Evolutionary conservation across 768 basidiomycete species (phyloP), one percentile per base, ranked within the genome.

Genomic region (Leccinum barrowsii): DNA sequence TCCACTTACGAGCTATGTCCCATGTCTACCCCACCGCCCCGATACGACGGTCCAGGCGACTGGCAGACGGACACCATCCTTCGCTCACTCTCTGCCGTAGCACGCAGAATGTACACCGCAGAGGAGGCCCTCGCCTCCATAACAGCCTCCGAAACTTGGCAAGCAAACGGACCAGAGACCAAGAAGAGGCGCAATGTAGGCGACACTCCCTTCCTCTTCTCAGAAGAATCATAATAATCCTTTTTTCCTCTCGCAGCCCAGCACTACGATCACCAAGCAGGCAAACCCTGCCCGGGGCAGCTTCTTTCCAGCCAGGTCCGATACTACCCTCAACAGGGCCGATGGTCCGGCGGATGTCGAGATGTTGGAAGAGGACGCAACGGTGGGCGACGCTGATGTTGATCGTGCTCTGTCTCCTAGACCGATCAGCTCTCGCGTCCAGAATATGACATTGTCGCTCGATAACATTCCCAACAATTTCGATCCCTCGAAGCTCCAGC

Each of bases 51-150:
- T 1, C 82, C 82, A 5, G 59, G 73, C 54, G 79, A 84, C 71
- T 82, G 79, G 81, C 80, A 84, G 64, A 85, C 82, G 21, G 82
- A 85, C 55, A 75, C 76, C 61, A 83, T 86, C 64, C 70, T 82
- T 34, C 78, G 80, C 56, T 80, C 80, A 13, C 75, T 86, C 61
- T 71, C 74, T 26, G 76, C 74, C 30, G 73, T 86, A 52, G 80
- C 80, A 2, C 74, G 77, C 40, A 75, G 85, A 63, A 82, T 85
- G 80, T 78, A 79, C 66, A 73, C 75, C 28, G 85, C 85, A 13
- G 86, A 85, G 62, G 78, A 80, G 8, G 64, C 71, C 2, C 67
- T 82, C 11, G 65, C 69, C 21, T 67, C 75, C 17, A 74, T 82
- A 52, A 77, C 76, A 60, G 76, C 73, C 7, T 64, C 67, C 44